phyloP scores from a whole-genome alignment of 257 asterid species.

The Solanum sejunctum region DNA sequence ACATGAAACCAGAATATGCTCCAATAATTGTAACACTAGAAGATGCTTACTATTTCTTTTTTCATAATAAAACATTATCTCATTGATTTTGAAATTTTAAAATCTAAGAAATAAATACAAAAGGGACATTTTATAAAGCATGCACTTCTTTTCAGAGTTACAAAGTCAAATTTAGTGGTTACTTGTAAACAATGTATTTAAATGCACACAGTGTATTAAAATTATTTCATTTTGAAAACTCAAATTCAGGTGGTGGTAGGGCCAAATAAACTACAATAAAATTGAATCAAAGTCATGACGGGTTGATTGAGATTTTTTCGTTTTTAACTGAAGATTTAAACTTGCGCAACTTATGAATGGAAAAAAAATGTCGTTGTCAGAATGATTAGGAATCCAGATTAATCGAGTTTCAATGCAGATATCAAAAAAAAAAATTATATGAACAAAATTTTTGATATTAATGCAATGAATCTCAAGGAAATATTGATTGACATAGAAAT shows the following conservation, averaged over 20 bases:
- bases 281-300: background rate
- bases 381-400: background rate
- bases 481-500: background rate
- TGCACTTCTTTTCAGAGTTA: background rate
- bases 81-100: background rate
- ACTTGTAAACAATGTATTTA: background rate
- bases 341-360: background rate
- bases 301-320: accelerated
- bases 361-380: accelerated
- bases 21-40: background rate
- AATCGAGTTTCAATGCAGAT: accelerated
- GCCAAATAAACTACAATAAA: background rate
- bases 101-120: background rate
- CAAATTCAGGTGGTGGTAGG: background rate
- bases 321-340: accelerated
- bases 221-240: background rate
- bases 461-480: background rate
- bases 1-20: background rate
- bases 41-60: background rate
- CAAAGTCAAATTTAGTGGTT: background rate
- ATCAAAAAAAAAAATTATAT: background rate
- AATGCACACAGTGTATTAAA: background rate
- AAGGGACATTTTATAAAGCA: background rate
- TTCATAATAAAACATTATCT: background rate
- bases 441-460: background rate